phyloP scores from a whole-genome alignment of 768 basidiomycete species.

The Phanerochaete sordida region DNA sequence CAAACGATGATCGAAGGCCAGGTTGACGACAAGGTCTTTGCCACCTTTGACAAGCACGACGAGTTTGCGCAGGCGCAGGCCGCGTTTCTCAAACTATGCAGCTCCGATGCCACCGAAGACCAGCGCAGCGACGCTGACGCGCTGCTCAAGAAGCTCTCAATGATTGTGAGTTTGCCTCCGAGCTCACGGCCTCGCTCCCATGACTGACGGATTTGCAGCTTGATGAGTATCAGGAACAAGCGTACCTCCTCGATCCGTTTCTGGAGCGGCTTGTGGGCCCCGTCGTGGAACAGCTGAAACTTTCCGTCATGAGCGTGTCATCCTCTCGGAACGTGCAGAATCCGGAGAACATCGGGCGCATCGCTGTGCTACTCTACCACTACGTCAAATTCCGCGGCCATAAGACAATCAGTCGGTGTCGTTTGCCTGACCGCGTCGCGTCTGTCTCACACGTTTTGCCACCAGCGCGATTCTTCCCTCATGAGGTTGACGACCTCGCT shows the following conservation, averaged over 20 bases:
- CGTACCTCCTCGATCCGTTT: conserved; percentile 88
- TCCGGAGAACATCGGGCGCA: conserved; percentile 34
- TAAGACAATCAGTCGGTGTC: conserved; percentile 81
- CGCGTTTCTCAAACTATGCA: conserved; percentile 44
- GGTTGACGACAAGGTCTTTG: conserved; percentile 43
- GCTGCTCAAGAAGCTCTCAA: conserved; percentile 38
- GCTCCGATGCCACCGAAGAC: conserved; percentile 28
- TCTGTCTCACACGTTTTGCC: conserved; percentile 4
- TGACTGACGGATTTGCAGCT: conserved; percentile 45
- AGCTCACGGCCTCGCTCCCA: neutral
- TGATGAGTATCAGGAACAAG: conserved; percentile 87
- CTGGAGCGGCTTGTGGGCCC: conserved; percentile 78
- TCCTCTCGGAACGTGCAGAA: conserved; percentile 26
- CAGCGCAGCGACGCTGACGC: conserved; percentile 36
- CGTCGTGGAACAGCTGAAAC: conserved; percentile 60
- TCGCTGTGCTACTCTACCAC: conserved; percentile 67
- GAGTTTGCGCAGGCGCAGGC: conserved; percentile 57
- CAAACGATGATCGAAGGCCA: conserved; percentile 35
- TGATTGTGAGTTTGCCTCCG: conserved; percentile 42
- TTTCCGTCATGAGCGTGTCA: conserved; percentile 16
- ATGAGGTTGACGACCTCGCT: conserved; percentile 79
- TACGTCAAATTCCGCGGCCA: conserved; percentile 87
- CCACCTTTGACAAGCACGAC: conserved; percentile 57
- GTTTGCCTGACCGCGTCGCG: neutral
- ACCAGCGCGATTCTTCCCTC: conserved; percentile 90